phyloP scores from a whole-genome alignment of 805 yeast genomes.

The Kazachstania bromeliacearum region DNA sequence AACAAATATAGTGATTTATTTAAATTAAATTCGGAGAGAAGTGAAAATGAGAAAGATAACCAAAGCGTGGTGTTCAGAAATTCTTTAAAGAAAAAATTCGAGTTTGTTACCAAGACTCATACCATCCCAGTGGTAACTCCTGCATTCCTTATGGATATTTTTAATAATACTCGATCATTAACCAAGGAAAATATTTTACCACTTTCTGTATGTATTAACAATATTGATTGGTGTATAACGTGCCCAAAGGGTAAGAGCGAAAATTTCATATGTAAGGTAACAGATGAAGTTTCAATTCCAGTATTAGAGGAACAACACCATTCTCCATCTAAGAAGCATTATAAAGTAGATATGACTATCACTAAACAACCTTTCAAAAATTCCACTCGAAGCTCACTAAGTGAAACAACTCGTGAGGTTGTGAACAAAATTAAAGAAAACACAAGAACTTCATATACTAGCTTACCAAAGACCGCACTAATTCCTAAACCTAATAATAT shows the following conservation, averaged over 20 bases:
- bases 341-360: neutral
- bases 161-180: slow-evolving; percentile 7
- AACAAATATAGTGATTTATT: slow-evolving; percentile 25
- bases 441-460: neutral
- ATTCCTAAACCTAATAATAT: too few species aligned
- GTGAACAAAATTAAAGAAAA: neutral
- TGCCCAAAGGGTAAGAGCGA: slow-evolving; percentile 25
- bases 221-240: slow-evolving; percentile 27
- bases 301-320: neutral
- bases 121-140: slow-evolving; percentile 28
- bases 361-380: too few species aligned
- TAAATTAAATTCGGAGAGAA: slow-evolving; percentile 5
- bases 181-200: neutral
- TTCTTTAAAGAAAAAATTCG: slow-evolving; percentile 28
- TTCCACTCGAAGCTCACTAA: too few species aligned
- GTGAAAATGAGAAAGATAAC: slow-evolving; percentile 7
- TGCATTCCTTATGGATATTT: slow-evolving; percentile 22
- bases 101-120: slow-evolving; percentile 23
- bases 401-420: too few species aligned
- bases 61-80: slow-evolving; percentile 23
- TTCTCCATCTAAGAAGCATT: neutral
- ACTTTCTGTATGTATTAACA: slow-evolving; percentile 15
- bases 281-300: neutral
- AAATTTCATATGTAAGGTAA: slow-evolving; percentile 7
- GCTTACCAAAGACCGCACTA: neutral